Conservation (phyloP, 148 eudicot genomes). For the Amaranthus palmeri region DNA sequence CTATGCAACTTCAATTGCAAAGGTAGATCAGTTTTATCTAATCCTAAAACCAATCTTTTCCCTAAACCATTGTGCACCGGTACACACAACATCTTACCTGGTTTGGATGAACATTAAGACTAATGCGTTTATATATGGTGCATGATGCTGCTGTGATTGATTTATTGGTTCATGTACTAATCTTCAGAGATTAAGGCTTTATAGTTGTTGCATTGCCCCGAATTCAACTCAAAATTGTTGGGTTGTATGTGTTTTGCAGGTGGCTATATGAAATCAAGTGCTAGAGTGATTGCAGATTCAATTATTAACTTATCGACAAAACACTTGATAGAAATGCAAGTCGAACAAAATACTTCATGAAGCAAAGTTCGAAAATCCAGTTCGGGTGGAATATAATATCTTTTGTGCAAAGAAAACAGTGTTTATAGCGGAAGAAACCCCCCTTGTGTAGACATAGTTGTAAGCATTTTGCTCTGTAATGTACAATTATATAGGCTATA, state of each 20-base stretch:
- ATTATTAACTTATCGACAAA: conserved; percentile 68
- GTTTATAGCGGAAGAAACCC: too few relatives aligned
- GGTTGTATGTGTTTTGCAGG: conserved; percentile 39
- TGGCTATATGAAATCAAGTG: conserved; percentile 95
- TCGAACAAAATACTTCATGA: background rate
- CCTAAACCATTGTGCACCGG: background rate
- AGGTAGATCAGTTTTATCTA: background rate
- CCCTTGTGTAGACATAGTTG: too few relatives aligned
- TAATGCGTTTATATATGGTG: too few relatives aligned
- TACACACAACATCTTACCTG: too few relatives aligned
- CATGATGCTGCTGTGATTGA: too few relatives aligned
- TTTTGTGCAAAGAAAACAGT: too few relatives aligned
- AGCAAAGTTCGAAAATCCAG: too few relatives aligned
- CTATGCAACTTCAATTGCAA: background rate
- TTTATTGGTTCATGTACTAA: too few relatives aligned
- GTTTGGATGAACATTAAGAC: too few relatives aligned
- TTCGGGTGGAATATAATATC: background rate
- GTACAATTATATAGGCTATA: too few relatives aligned
- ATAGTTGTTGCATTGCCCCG: background rate
- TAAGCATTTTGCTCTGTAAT: too few relatives aligned
- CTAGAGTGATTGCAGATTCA: conserved; percentile 84
- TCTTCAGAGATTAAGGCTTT: too few relatives aligned
- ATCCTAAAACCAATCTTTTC: background rate
- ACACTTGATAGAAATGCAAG: conserved; percentile 48
- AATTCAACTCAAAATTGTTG: background rate